These are phyloP conservation scores for Tuctoria greenei DNA, from an alignment of 176 grass and related monocot species.

Conservation along the genomic window DNA sequence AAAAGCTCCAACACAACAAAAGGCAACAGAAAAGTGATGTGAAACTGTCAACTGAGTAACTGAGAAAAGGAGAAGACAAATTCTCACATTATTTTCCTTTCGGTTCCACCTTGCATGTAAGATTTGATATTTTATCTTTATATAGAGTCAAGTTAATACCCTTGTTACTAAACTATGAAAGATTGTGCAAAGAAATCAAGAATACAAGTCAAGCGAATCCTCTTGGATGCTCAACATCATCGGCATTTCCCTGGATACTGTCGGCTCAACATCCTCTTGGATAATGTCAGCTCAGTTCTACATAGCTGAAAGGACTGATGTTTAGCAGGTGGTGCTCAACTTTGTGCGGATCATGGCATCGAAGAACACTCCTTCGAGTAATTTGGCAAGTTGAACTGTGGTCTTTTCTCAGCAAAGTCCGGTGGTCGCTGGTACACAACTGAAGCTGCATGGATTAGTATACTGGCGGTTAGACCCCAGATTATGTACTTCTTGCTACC, in stretches of 20 bases:
- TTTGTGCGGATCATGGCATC: conserved; percentile 41
- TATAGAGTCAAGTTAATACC: not conserved
- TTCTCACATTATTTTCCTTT: not conserved
- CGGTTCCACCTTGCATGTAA: not conserved
- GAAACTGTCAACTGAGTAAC: not conserved
- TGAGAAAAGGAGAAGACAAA: not conserved
- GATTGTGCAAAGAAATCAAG: conserved; percentile 3
- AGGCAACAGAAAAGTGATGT: conserved; percentile 9
- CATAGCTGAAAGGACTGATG: not conserved
- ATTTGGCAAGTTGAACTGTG: conserved; percentile 49
- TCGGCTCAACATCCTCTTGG: too few species aligned
- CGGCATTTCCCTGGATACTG: too few species aligned
- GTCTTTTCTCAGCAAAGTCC: conserved; percentile 50
- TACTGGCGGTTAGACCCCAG: conserved; percentile 67
- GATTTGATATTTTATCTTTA: not conserved
- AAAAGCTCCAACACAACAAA: conserved; percentile 20
- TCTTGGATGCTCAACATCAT: not conserved
- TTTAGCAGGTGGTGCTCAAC: not conserved
- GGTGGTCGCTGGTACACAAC: conserved; percentile 53
- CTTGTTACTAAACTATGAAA: not conserved
- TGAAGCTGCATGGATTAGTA: conserved; percentile 68
- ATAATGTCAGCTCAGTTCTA: not conserved
- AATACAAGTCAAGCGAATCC: not conserved
- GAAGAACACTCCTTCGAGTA: conserved; percentile 29
- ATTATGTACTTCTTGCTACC: conserved; percentile 47